Base-by-base conservation (phyloP, 768 basidiomycete species). In the Pleurotus giganteus region DNA sequence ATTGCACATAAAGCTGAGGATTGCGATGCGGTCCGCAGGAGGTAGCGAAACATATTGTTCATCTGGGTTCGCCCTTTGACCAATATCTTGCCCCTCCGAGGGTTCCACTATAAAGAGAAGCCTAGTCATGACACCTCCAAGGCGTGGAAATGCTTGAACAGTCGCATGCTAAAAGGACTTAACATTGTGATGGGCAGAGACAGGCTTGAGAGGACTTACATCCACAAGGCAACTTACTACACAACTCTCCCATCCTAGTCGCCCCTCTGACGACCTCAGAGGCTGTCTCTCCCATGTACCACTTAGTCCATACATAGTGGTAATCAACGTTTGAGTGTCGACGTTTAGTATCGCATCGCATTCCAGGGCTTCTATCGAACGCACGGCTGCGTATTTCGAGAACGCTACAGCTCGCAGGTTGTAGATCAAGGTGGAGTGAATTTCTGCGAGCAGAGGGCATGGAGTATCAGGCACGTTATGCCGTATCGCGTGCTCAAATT, bases 161-260 rank as follows among this genome's bases (percentile, higher is more conserved):
- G 83, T 90, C 23, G 89, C 92, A 58, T 91, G 87, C 91, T 94
- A 63, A 13, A 45, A 62, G 42, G 55, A 21, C 23, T 39, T 37
- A 45, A 24, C 31, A 57, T 45, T 44, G 43, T 26, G 17, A 58
- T 50, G 28, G n/a, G 31, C 50, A n/a, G 43, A 34, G 27, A 41
- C 29, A 29, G 24, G 50, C 46, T 17, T 44, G 41, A 43, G 34
- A 53, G 5, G 2, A 84, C 93, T 60, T 63, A 96, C 94, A 69
- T 96, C 88, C 76, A 91, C 91, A 60, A 96, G 72, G 63, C 93
- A 89, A 39, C 92, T 93, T 28, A 94, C 76, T 19, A 97, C 77
- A 13, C 91, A 88, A 60, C 94, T 91, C 70, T 97, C 93, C 95
- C 95, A 98, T 11, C 90, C 88, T 61, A 85, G 81, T 41, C 94